A percentile compares a stretch with the other conserved stretches of the same genome.
Conservation (phyloP, 768 basidiomycete species). For the Myochromella boudieri region DNA sequence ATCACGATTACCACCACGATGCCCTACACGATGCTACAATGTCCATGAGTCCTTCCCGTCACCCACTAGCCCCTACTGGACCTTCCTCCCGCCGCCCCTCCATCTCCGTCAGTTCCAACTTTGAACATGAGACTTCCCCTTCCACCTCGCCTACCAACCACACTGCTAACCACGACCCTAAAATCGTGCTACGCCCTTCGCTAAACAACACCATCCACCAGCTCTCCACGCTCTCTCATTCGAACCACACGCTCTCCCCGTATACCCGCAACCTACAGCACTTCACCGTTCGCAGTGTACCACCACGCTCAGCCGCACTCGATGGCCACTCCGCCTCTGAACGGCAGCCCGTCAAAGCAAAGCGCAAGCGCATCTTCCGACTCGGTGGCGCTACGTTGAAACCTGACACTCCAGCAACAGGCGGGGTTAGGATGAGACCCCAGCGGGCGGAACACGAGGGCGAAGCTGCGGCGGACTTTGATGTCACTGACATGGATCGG, state of each 20-base stretch:
- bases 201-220: slow-evolving; percentile 78
- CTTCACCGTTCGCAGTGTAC: slow-evolving; percentile 89
- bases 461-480: slow-evolving; percentile 57
- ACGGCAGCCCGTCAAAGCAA: slow-evolving; percentile 66
- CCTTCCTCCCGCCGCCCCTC: slow-evolving; percentile 35
- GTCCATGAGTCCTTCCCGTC: not conserved
- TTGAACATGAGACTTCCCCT: slow-evolving; percentile 20
- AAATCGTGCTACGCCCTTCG: slow-evolving; percentile 63
- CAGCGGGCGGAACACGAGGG: slow-evolving; percentile 28
- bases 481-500: slow-evolving; percentile 69
- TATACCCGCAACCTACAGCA: slow-evolving; percentile 90
- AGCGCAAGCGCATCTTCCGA: slow-evolving; percentile 70
- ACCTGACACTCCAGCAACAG: not conserved
- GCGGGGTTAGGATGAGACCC: not conserved
- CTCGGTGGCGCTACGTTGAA: slow-evolving; percentile 43
- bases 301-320: slow-evolving; percentile 46
- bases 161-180: slow-evolving; percentile 41
- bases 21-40: slow-evolving; percentile 16
- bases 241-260: slow-evolving; percentile 92
- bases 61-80: no score
- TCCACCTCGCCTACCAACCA: slow-evolving; percentile 15
- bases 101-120: slow-evolving; percentile 29
- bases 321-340: slow-evolving; percentile 27
- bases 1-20: slow-evolving; percentile 15
- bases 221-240: slow-evolving; percentile 80